Evolutionary conservation across 805 yeast species (phyloP), one percentile per base, ranked within the genome.

Genomic region (Millerozyma acaciae): DNA sequence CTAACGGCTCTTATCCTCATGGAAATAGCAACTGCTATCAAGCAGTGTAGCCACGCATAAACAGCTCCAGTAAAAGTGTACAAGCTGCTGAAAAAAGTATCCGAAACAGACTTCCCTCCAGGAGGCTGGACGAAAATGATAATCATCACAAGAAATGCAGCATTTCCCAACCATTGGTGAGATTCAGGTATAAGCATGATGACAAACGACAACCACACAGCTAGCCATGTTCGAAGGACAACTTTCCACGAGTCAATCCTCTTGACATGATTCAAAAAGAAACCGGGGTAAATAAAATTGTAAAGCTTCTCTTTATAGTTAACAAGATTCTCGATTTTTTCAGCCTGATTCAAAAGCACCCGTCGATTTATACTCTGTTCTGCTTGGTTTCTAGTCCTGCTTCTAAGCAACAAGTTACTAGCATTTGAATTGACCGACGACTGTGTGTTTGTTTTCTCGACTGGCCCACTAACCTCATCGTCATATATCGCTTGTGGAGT

Each of bases 161-260:
- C 62, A 14, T 31, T 33, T 5, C 65, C 65, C 1, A 59, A 12
- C 65, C 65, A 61, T 15, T 25, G 28, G 27, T 49, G 43, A 1
- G 54, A 42, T 2, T 35, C 26, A 2, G 56, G 61, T 3, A 55
- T 46, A 4, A 56, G 42, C 7, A 45, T 35, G 12, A 60, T 25
- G 6, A 61, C 37, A 5, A 54, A 50, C 3, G 53, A 44, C 13
- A 35, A 30, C 60, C 62, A 59, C 2, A 53, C 40, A 31, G 53
- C 59, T 10, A 50, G 26, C 51, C 56, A 60, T 2, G 61, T 52
- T 14, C 56, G 43, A 6, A 49, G 21, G 2, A 42, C 49, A 1
- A 47, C 32, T 30, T 55, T 56, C 32, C 55, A 46, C 6, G 62
- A 57, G 2, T 28, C 39, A 33, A 15, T 7, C 12, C 13, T 23